A percentile compares a stretch with the other conserved stretches of the same genome.
Conservation (phyloP, 371 early-diverging fungal species). For the Rhizomucor miehei region DNA sequence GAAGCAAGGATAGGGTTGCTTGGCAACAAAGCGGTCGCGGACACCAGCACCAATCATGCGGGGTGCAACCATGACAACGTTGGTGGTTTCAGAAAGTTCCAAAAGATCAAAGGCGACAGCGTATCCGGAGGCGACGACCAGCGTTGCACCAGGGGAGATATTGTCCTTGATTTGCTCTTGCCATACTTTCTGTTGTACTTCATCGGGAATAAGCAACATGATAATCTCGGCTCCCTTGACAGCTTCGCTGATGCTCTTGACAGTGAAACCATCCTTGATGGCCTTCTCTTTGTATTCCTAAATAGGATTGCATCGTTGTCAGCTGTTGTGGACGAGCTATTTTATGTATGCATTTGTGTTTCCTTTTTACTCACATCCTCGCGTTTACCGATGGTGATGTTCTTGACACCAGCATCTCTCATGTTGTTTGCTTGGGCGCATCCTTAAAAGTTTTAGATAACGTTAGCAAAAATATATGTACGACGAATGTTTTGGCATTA, state of each 20-base stretch:
- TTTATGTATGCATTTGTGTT: neutral
- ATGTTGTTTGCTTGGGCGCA: slow-evolving; percentile 24
- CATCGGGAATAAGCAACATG: slow-evolving; percentile 26
- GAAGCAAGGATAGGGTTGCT: slow-evolving; percentile 27
- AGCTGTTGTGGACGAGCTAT: neutral
- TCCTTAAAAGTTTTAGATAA: no score
- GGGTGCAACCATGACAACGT: slow-evolving; percentile 29
- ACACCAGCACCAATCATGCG: slow-evolving; percentile 31
- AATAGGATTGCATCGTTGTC: neutral
- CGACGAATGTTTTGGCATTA: no score
- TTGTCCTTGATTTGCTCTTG: slow-evolving; percentile 24
- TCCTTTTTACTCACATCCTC: slow-evolving; percentile 13
- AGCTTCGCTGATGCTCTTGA: slow-evolving; percentile 22
- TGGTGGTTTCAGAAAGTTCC: slow-evolving; percentile 18
- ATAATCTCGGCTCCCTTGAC: slow-evolving; percentile 21
- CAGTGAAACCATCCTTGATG: slow-evolving; percentile 13
- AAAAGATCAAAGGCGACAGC: slow-evolving; percentile 23
- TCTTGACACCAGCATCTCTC: slow-evolving; percentile 24
- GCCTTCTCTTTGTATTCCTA: slow-evolving; percentile 25
- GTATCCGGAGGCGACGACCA: slow-evolving; percentile 27
- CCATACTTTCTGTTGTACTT: slow-evolving; percentile 27
- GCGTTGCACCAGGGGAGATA: slow-evolving; percentile 11
- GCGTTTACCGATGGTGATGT: slow-evolving; percentile 23
- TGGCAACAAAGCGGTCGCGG: slow-evolving; percentile 25
- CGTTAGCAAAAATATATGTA: no score